A percentile compares a stretch with the other conserved stretches of the same genome.
These are phyloP conservation scores for Chaetothyriales sp. DNA, from an alignment of 2,329 filamentous ascomycete genomes.

Conservation along the genomic window DNA sequence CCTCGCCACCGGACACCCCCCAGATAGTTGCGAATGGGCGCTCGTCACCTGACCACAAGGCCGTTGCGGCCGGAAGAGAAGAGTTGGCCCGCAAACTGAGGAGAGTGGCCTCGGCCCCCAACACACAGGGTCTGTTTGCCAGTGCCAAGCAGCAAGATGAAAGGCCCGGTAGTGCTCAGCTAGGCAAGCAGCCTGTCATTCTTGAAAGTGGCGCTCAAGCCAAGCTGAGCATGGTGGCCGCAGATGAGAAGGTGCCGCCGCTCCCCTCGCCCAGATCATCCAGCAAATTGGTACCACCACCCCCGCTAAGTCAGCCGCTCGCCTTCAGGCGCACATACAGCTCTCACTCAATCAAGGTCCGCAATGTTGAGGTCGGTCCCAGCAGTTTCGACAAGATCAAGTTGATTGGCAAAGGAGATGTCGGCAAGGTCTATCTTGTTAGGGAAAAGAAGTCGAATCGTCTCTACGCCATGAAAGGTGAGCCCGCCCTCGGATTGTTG, in stretches of 20 bases:
- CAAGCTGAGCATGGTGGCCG: conserved; percentile 39
- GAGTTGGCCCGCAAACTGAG: conserved; percentile 84
- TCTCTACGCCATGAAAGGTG: conserved; percentile 97
- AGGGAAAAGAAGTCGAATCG: conserved; percentile 93
- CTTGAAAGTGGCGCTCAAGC: conserved; percentile 40
- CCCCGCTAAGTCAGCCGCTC: conserved; percentile 48
- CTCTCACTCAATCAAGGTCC: conserved; percentile 97
- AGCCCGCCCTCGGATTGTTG: conserved; percentile 24
- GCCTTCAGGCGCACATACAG: conserved; percentile 92
- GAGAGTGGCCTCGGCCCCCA: conserved; percentile 88
- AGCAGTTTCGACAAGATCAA: conserved; percentile 99
- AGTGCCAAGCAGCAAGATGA: conserved; percentile 40
- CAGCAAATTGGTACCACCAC: conserved; percentile 51
- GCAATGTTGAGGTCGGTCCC: conserved; percentile 89
- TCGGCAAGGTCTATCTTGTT: conserved; percentile 95
- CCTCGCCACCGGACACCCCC: conserved; percentile 82
- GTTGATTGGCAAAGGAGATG: conserved; percentile 94
- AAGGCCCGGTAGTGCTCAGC: conserved; percentile 69
- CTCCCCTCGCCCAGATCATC: conserved; percentile 22
- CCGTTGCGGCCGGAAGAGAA: conserved; percentile 71
- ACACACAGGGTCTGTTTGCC: conserved; percentile 82
- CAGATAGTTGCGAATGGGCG: conserved; percentile 57
- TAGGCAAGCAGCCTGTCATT: conserved; percentile 65
- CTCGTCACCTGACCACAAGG: conserved; percentile 48
- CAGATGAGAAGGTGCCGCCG: conserved; percentile 27